Conservation (phyloP, 805 yeast genomes). For the Candida parachauliodes region DNA sequence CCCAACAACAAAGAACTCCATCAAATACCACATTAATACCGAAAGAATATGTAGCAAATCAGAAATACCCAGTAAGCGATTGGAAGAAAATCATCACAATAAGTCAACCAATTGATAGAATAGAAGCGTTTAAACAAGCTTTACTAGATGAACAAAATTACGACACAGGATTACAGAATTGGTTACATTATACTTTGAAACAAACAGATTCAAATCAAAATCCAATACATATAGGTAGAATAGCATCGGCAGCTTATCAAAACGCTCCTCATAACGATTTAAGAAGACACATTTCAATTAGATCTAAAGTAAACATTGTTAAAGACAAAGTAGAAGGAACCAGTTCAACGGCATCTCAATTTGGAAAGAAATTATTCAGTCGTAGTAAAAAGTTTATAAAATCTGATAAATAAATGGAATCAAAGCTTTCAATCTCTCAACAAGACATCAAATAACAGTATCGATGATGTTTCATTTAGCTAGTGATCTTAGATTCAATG, state of each 20-base stretch:
- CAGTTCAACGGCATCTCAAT: slow-evolving; percentile 47
- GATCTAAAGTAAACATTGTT: slow-evolving; percentile 46
- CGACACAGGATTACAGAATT: slow-evolving; percentile 57
- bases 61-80: slow-evolving; percentile 32
- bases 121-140: slow-evolving; percentile 39
- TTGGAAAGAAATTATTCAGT: slow-evolving; percentile 53
- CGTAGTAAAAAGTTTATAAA: slow-evolving; percentile 48
- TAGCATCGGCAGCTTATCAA: slow-evolving; percentile 63
- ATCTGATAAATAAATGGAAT: slow-evolving; percentile 1
- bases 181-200: slow-evolving; percentile 49
- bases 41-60: slow-evolving; percentile 9
- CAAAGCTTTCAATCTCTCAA: no score
- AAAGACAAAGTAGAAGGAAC: slow-evolving; percentile 46
- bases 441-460: no score
- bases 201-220: slow-evolving; percentile 24
- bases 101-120: slow-evolving; percentile 41
- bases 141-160: slow-evolving; percentile 38
- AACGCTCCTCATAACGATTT: slow-evolving; percentile 57
- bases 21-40: background rate
- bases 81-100: slow-evolving; percentile 40
- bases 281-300: slow-evolving; percentile 47
- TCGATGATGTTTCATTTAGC: background rate
- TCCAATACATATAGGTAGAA: slow-evolving; percentile 45
- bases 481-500: no score
- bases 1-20: background rate